These are phyloP conservation scores for Piloderma croceum DNA, from an alignment of 768 basidiomycete genomes.

Conservation along the genomic window DNA sequence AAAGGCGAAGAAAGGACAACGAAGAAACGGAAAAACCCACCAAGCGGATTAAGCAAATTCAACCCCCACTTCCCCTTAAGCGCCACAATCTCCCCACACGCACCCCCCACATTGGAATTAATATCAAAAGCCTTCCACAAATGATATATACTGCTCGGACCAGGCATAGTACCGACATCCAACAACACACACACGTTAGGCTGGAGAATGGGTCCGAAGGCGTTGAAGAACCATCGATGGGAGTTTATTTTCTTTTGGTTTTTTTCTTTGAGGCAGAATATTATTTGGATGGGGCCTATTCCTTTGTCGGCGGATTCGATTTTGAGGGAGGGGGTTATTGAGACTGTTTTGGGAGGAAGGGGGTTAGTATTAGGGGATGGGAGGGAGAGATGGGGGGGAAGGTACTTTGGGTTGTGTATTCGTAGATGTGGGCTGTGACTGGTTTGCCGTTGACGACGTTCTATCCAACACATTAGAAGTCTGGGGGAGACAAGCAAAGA, in stretches of 20 bases:
- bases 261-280: slow-evolving; percentile 89
- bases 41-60: slow-evolving; percentile 75
- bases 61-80: slow-evolving; percentile 79
- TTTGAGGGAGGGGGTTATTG: slow-evolving; percentile 75
- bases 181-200: slow-evolving; percentile 91
- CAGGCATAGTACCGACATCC: slow-evolving; percentile 84
- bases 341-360: slow-evolving; percentile 51
- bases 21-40: slow-evolving; percentile 11
- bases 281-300: slow-evolving; percentile 83
- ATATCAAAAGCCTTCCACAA: slow-evolving; percentile 94
- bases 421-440: slow-evolving; percentile 88
- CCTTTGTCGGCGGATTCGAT: slow-evolving; percentile 76
- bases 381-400: slow-evolving; percentile 7
- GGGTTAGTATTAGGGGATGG: slow-evolving; percentile 1
- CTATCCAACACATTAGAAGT: slow-evolving; percentile 23
- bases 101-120: slow-evolving; percentile 86
- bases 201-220: slow-evolving; percentile 74
- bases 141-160: slow-evolving; percentile 85
- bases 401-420: slow-evolving; percentile 88
- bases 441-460: slow-evolving; percentile 76
- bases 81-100: slow-evolving; percentile 94
- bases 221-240: slow-evolving; percentile 93
- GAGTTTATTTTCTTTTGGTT: slow-evolving; percentile 97
- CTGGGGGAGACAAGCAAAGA: neutral
- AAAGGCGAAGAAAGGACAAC: neutral